phyloP scores from a whole-genome alignment of 129 eudicot species.

The Centrapalus pauciflorus region DNA sequence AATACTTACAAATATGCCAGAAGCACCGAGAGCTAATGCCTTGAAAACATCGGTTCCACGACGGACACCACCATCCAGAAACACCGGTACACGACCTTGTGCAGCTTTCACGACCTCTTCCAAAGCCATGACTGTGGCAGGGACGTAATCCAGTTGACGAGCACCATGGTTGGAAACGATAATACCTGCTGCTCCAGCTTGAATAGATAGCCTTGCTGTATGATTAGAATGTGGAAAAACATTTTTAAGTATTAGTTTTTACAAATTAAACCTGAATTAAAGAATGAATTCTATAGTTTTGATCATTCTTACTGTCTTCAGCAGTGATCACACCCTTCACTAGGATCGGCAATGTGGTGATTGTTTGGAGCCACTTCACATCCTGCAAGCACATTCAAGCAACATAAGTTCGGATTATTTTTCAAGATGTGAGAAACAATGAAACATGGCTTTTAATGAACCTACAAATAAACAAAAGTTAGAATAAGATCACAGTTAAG shows the following conservation, averaged over 20 bases:
- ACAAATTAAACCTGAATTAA: background rate
- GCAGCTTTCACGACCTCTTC: slow-evolving; percentile 97
- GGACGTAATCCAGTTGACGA: slow-evolving; percentile 78
- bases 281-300: background rate
- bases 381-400: slow-evolving; percentile 40
- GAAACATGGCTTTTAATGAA: too few relatives aligned
- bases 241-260: background rate
- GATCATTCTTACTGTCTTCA: slow-evolving; percentile 67
- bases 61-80: slow-evolving; percentile 93
- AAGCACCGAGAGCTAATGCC: slow-evolving; percentile 95
- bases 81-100: slow-evolving; percentile 88
- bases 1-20: slow-evolving; percentile 85
- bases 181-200: slow-evolving; percentile 75
- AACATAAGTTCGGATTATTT: background rate
- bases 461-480: too few relatives aligned
- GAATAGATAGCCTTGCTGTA: slow-evolving; percentile 56
- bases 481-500: too few relatives aligned
- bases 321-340: slow-evolving; percentile 97
- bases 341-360: slow-evolving; percentile 84
- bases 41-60: slow-evolving; percentile 98
- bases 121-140: slow-evolving; percentile 69
- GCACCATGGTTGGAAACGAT: slow-evolving; percentile 85
- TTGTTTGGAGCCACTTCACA: slow-evolving; percentile 92
- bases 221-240: background rate
- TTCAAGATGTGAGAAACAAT: background rate